These are phyloP conservation scores for Cladosporium velox DNA, from an alignment of 2,329 filamentous ascomycete species.

Conservation along the genomic window DNA sequence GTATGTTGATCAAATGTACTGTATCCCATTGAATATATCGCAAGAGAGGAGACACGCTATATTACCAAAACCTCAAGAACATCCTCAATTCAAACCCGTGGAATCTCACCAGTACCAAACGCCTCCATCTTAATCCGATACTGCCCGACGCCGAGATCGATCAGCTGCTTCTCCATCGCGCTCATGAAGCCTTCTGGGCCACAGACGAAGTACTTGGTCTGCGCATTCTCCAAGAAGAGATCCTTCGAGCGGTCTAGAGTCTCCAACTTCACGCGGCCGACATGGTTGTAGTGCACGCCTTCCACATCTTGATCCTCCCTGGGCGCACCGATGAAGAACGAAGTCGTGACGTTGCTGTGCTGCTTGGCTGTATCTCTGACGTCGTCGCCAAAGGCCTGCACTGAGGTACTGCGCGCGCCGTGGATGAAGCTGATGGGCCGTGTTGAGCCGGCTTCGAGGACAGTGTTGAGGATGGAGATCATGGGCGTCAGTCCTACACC, in stretches of 20 bases:
- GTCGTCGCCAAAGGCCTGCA: slow-evolving; percentile 58
- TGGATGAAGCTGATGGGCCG: slow-evolving; percentile 66
- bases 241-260: slow-evolving; percentile 55
- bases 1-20: neutral
- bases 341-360: slow-evolving; percentile 52
- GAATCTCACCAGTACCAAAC: slow-evolving; percentile 27
- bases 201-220: slow-evolving; percentile 70
- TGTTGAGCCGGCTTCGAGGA: slow-evolving; percentile 40
- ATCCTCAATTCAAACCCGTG: neutral
- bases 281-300: slow-evolving; percentile 61
- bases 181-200: slow-evolving; percentile 72
- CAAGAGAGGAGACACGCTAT: neutral
- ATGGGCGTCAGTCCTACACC: slow-evolving; percentile 70
- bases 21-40: neutral
- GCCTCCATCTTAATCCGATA: slow-evolving; percentile 29
- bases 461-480: slow-evolving; percentile 63
- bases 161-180: slow-evolving; percentile 56
- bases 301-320: slow-evolving; percentile 46
- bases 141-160: slow-evolving; percentile 56
- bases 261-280: slow-evolving; percentile 60
- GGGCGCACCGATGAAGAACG: slow-evolving; percentile 61
- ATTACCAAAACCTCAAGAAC: neutral
- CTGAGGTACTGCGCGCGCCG: slow-evolving; percentile 53
- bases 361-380: slow-evolving; percentile 48
- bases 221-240: slow-evolving; percentile 57